Base-by-base conservation (phyloP, 345 rosid genomes). In the Gossypium herbaceum region DNA sequence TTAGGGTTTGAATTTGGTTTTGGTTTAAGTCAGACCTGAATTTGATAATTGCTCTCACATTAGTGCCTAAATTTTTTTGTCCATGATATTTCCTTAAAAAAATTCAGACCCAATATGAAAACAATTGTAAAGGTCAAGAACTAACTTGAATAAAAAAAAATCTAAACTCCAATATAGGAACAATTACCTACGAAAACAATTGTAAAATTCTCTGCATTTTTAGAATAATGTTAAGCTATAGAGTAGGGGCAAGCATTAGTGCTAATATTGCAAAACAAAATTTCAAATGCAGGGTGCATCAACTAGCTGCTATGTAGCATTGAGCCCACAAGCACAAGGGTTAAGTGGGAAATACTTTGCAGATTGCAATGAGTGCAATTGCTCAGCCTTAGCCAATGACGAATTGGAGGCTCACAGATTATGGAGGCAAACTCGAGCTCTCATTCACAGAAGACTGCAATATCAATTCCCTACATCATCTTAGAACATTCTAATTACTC, bases 241-340 rank as follows among this genome's bases (percentile, higher is more conserved):
- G 41, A 34, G 7, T 34, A 34, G 41, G 41, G 41, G 41, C 7
- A 34, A 34, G 41, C 41, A 34, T 34, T 34, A 5, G 41, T 34
- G 41, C 41, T 34, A 34, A 34, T 34, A 34, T 5, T 34, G 7
- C 41, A 34, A 34, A 34, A 34, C 52, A 15, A 15, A 48, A 1
- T 48, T 48, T 12, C 4, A 48, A 64, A 10, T 79, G 82, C 87
- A 94, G 97, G 98, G 98, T 7, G 97, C 98, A 79, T 83, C 98
- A 10, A 94, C 98, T 29, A 92, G 97, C 69, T 94, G 98, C 81
- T 91, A 94, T 64, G 94, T 86, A 25, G 97, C 98, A 39, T 67
- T 94, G 81, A 94, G 93, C 79, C 90, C 89, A 64, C 78, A 88
- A 66, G 41, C 71, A 72, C 86, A 83, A 71, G 92, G 90, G 9